Evolutionary conservation across 2,329 filamentous ascomycete species (phyloP), one percentile per base, ranked within the genome.

Genomic region (Penicillium brasilianum): DNA sequence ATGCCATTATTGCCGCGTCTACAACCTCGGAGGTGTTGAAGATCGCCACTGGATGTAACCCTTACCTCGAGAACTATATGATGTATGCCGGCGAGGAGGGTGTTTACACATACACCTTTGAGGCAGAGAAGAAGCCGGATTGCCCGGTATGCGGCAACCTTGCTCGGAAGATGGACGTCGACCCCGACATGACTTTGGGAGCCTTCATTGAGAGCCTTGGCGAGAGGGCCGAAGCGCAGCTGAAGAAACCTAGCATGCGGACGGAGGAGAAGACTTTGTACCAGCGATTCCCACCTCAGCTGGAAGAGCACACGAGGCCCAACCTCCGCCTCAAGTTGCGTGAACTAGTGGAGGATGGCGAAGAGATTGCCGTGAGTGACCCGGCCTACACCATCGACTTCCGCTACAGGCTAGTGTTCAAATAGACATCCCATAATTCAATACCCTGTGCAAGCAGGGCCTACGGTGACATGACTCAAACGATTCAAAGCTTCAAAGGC

Each of bases 21-120:
- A 98, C 94, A 78, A 98, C 95, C 78, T 98, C 97, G 67, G 95
- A 99, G 78, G 94, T 93, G 1, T 88, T 98, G 80, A 99, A 99
- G 80, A 91, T 99, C 64, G 91, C 90, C 44, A 96, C 92, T 14
- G 87, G 85, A 52, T 87, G 89, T 39, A 95, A 94, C 34, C 92
- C 94, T 0, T 89, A 88, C 65, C 83, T 99, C 16, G 90, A 90
- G 58, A 96, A 97, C 76, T 99, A 99, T 80, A 98, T 98, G 93
- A 97, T 97, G 91, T 99, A 99, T 77, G 97, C 92, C 13, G 95
- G 96, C 50, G 93, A 98, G 72, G 94, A 96, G 72, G 87, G 90
- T 67, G 90, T 99, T 67, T 99, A 99, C 81, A 99, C 95, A 0
- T 97, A 97, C 78, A 99, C 95, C 0, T 99, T 98, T 76, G 89